Percentiles rank a stretch among this genome's conserved stretches.
Evolutionary conservation across 2,329 filamentous ascomycete species (phyloP).

Genomic region (Fusarium torulosum): DNA sequence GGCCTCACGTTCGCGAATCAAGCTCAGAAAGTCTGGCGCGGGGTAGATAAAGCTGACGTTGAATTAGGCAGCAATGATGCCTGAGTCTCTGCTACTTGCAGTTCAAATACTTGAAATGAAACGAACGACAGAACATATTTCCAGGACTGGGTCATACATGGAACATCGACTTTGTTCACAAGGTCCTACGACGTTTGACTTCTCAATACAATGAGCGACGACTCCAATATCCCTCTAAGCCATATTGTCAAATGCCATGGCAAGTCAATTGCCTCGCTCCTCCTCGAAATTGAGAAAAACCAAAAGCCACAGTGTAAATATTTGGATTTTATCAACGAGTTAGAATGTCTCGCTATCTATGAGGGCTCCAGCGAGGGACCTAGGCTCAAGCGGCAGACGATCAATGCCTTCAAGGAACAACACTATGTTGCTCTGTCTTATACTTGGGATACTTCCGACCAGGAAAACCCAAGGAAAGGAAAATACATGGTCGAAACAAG

Average conservation of each 20-base stretch:
- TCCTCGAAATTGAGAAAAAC: neutral
- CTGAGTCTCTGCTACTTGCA: neutral
- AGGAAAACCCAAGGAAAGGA: neutral
- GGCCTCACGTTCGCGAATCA: neutral
- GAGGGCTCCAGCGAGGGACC: too few relatives aligned
- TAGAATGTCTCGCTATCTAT: neutral
- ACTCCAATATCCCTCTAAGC: neutral
- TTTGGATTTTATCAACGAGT: neutral
- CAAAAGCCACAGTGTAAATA: neutral
- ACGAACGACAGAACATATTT: neutral
- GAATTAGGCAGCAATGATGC: neutral
- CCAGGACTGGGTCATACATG: neutral
- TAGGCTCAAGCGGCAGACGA: neutral
- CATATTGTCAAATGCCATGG: neutral
- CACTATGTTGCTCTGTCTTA: constrained; percentile 11
- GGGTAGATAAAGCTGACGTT: neutral
- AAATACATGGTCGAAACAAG: constrained; percentile 1
- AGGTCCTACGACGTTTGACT: neutral
- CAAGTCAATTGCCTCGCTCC: constrained; percentile 5
- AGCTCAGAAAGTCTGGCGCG: neutral
- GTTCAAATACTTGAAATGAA: neutral
- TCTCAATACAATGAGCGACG: neutral
- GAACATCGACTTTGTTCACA: neutral
- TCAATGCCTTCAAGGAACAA: neutral
- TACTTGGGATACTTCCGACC: neutral